Base-by-base conservation (phyloP, 345 rosid species). In the Eucalyptus albens region DNA sequence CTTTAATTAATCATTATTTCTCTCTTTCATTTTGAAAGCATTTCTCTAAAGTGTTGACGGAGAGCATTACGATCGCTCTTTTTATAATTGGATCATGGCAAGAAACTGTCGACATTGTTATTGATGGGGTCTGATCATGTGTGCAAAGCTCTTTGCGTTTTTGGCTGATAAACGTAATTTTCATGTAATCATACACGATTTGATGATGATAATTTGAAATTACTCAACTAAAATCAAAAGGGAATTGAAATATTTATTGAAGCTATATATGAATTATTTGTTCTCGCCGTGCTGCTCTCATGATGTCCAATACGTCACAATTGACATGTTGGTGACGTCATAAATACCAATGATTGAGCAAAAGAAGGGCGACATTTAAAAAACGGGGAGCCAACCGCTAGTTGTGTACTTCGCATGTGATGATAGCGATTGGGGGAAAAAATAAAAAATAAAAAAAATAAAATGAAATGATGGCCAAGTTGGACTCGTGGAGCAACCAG, bases 151-250 rank as follows among this genome's bases (percentile, higher is more conserved):
- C 3, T 4, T 14, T 14, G 31, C 1, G 19, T 62, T 62, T 9
- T 29, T 29, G 1, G 15, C 1, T 4, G 1, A 62, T n/a, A 4
- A 62, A 13, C 0, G 9, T 17, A 62, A 0, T n/a, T n/a, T 62
- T n/a, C 15, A 21, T 21, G 6, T 7, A 11, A 59, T 26, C 27
- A 26, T 21, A 59, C 14, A 59, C 0, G 0, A 11, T 59, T 59
- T 26, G 15, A 26, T 11, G 6, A 26, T 0, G 0, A 26, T 24
- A n/a, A n/a, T 15, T n/a, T 8, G 11, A 2, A n/a, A 15, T 31
- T 65, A 15, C 37, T 14, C 77, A 15, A n/a, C 2, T 15, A n/a
- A n/a, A 65, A 65, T 29, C 14, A n/a, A 15, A 62, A 65, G 19
- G 77, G 37, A n/a, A 15, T 15, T 7, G 37, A n/a, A 8, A n/a